These are phyloP conservation scores for Termitomyces titanicus DNA, from an alignment of 768 basidiomycete genomes.

Conservation along the genomic window DNA sequence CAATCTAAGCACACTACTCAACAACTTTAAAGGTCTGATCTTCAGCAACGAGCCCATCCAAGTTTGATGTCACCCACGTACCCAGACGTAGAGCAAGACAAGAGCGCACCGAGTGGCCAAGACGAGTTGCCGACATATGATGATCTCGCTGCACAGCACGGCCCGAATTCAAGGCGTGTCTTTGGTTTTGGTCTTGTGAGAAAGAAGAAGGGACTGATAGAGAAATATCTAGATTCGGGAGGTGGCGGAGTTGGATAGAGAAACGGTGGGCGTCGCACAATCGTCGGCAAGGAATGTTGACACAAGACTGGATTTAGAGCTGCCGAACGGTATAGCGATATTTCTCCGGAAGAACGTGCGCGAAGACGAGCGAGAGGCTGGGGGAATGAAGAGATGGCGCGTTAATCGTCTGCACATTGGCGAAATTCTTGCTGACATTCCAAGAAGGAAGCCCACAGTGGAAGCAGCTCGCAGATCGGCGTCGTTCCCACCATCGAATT, in stretches of 20 bases:
- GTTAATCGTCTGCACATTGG: not conserved
- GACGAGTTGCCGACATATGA: constrained; percentile 77
- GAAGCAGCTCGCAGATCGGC: constrained; percentile 4
- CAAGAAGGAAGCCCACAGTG: not conserved
- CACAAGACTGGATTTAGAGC: constrained; percentile 44
- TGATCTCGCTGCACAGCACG: constrained; percentile 70
- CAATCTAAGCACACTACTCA: not conserved
- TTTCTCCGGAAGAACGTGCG: constrained; percentile 53
- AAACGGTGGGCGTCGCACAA: constrained; percentile 55
- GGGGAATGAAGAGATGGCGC: constrained; percentile 45
- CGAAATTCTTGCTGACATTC: not conserved
- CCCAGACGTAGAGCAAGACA: constrained; percentile 42
- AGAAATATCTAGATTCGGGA: constrained; percentile 58
- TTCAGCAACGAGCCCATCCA: not conserved
- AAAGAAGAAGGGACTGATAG: constrained; percentile 4
- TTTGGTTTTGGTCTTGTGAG: not conserved
- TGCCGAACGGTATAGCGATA: constrained; percentile 74
- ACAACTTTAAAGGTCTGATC: constrained; percentile 1
- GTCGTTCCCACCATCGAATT: constrained; percentile 1
- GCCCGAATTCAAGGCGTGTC: constrained; percentile 74
- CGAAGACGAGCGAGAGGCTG: constrained; percentile 68
- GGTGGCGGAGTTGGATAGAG: constrained; percentile 88
- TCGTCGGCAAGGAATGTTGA: not conserved
- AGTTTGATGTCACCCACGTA: constrained; percentile 18
- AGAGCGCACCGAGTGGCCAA: constrained; percentile 23